A percentile compares a stretch with the other conserved stretches of the same genome.
These are phyloP conservation scores for Colletotrichum sp. DNA, from an alignment of 2,329 filamentous ascomycete genomes.

Conservation along the genomic window DNA sequence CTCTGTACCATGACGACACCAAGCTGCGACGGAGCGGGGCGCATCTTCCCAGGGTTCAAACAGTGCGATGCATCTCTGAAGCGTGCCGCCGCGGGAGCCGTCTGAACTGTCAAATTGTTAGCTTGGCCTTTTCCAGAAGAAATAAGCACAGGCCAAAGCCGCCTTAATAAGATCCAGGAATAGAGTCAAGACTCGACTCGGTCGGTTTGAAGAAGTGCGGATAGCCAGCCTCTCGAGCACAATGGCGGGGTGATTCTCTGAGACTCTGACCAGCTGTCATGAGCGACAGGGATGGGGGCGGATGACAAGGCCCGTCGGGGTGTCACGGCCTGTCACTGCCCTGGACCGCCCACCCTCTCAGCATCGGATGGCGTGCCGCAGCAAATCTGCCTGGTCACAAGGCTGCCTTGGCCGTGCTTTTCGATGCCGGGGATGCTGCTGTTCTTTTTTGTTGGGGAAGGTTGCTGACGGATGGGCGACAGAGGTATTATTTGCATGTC, in stretches of 20 bases:
- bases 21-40: conserved; percentile 4
- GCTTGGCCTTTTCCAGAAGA: neutral
- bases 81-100: neutral
- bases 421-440: neutral
- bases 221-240: neutral
- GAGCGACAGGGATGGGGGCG: conserved; percentile 5
- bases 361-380: conserved; percentile 20
- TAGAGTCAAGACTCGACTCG: neutral
- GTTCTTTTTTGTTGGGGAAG: conserved; percentile 1
- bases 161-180: neutral
- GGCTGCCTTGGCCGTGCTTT: conserved; percentile 9
- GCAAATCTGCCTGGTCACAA: conserved; percentile 19
- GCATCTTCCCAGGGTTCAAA: conserved; percentile 1
- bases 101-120: neutral
- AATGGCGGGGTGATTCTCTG: neutral
- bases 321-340: conserved; percentile 11
- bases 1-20: conserved; percentile 18
- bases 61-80: neutral
- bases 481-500: neutral
- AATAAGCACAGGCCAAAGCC: neutral
- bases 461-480: neutral
- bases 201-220: neutral
- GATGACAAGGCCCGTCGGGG: conserved; percentile 9
- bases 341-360: conserved; percentile 14
- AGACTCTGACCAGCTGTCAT: conserved; percentile 8